A percentile compares a stretch with the other conserved stretches of the same genome.
Evolutionary conservation across 108 stramenopile genomes (phyloP).

Genomic region (Nitzschia putrida): DNA sequence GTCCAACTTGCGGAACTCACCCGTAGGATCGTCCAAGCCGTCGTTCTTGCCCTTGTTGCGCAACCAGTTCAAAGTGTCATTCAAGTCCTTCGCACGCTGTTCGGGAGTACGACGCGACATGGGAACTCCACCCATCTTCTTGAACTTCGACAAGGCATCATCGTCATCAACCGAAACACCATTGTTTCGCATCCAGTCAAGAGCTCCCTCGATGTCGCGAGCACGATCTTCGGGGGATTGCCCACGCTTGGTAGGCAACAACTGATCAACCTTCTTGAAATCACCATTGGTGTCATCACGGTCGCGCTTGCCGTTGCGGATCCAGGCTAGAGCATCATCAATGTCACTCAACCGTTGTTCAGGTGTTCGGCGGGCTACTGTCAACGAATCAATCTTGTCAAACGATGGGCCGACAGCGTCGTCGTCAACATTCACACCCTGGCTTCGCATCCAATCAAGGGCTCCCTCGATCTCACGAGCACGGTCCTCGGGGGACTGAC

Average conservation of each 20-base stretch:
- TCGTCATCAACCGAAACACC: constrained; percentile 16
- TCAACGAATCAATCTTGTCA: constrained; percentile 21
- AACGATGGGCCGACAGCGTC: neutral
- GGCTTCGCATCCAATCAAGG: constrained; percentile 21
- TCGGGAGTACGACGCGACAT: constrained; percentile 27
- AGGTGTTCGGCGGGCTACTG: constrained; percentile 4
- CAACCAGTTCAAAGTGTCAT: constrained; percentile 25
- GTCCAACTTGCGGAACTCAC: constrained; percentile 22
- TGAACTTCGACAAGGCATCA: constrained; percentile 14
- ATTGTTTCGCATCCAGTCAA: constrained; percentile 23
- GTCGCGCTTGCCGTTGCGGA: constrained; percentile 7
- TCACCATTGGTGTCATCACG: constrained; percentile 21
- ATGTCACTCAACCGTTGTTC: constrained; percentile 29
- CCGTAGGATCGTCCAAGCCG: constrained; percentile 15
- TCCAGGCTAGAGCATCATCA: constrained; percentile 30
- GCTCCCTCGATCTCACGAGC: constrained; percentile 18
- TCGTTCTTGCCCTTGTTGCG: constrained; percentile 19
- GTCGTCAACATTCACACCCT: constrained; percentile 16
- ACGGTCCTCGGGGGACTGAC: constrained; percentile 13
- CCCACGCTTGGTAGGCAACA: constrained; percentile 27
- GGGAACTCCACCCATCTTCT: constrained; percentile 16
- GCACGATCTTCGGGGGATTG: constrained; percentile 30
- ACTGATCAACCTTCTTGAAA: constrained; percentile 21
- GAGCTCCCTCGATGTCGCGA: constrained; percentile 23
- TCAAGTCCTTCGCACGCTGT: constrained; percentile 16